These are phyloP conservation scores for Saraca asoca DNA, from an alignment of 331 rosid genomes.

Conservation along the genomic window DNA sequence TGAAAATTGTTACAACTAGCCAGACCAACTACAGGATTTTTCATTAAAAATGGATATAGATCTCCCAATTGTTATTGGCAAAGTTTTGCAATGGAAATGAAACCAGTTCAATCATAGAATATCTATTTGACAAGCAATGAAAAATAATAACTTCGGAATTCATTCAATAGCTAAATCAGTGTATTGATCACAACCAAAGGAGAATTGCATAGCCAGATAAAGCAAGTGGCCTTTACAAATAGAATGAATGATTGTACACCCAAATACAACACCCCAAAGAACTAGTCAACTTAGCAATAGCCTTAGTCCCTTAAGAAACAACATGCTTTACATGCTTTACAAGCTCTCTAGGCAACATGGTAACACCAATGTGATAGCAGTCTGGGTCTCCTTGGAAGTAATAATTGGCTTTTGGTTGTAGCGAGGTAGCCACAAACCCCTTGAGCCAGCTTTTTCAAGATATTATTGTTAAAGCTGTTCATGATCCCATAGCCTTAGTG, in stretches of 20 bases:
- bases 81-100: no score
- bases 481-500: slow-evolving; percentile 62
- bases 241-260: not conserved
- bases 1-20: no score
- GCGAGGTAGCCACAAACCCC: slow-evolving; percentile 47
- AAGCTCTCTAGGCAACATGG: no score
- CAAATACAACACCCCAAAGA: slow-evolving; percentile 21
- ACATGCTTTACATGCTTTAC: slow-evolving; percentile 65
- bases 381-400: slow-evolving; percentile 57
- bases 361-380: slow-evolving; percentile 50
- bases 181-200: not conserved
- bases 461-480: slow-evolving; percentile 62
- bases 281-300: slow-evolving; percentile 57
- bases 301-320: slow-evolving; percentile 59
- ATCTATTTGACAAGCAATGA: no score
- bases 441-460: slow-evolving; percentile 52
- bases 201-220: not conserved
- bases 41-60: no score
- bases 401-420: slow-evolving; percentile 41
- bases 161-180: no score
- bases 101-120: no score
- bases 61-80: no score
- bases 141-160: no score
- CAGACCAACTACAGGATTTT: no score
- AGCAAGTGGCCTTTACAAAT: slow-evolving; percentile 3